These are phyloP conservation scores for Golubevia sp. DNA, from an alignment of 1,284 basidiomycete genomes.

Conservation along the genomic window DNA sequence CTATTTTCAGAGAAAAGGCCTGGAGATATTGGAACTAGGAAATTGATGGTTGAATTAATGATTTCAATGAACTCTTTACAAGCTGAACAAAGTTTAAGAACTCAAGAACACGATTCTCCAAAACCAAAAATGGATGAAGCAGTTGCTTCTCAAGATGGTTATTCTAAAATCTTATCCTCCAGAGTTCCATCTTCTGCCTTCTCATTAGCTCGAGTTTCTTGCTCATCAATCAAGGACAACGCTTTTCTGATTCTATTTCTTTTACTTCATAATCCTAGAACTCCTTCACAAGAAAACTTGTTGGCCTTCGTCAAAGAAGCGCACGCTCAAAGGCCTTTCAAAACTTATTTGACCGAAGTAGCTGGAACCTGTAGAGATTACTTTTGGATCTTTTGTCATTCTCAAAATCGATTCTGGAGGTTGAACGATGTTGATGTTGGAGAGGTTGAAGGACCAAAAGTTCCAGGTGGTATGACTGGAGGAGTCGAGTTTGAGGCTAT, in stretches of 20 bases:
- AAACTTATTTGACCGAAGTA: constrained; percentile 12
- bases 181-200: neutral
- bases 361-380: constrained; percentile 16
- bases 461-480: constrained; percentile 96
- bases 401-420: constrained; percentile 86
- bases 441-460: constrained; percentile 84
- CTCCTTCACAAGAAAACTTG: constrained; percentile 17
- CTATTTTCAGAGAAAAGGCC: constrained; percentile 97
- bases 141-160: neutral
- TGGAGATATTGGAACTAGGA: constrained; percentile 84
- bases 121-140: constrained; percentile 33
- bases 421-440: constrained; percentile 78
- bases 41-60: constrained; percentile 77
- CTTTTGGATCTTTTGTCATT: constrained; percentile 82
- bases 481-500: constrained; percentile 98
- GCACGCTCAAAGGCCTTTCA: constrained; percentile 9
- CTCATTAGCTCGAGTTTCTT: constrained; percentile 4
- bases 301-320: neutral
- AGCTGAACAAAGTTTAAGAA: no score
- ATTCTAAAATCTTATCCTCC: constrained; percentile 22
- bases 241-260: constrained; percentile 19
- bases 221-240: neutral
- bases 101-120: no score
- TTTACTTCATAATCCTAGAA: constrained; percentile 38
- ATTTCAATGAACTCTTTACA: neutral